A percentile compares a stretch with the other conserved stretches of the same genome.
Evolutionary conservation across 495 filamentous ascomycete species (phyloP).

Genomic region (Hypoxylon cercidicola): DNA sequence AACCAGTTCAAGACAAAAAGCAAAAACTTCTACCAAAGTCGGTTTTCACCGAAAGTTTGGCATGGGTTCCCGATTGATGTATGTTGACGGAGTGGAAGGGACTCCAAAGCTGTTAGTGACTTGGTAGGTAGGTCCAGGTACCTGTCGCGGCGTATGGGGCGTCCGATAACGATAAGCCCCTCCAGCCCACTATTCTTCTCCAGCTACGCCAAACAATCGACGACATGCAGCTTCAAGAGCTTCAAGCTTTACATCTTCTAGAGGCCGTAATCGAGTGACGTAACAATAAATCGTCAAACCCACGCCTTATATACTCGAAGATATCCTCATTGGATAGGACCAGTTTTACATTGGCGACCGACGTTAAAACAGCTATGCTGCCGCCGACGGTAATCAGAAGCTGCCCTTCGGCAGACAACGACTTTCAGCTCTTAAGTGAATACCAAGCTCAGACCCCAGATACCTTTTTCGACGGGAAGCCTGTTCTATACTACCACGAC

Average conservation of each 20-base stretch:
- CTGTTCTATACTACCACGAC: constrained; percentile 81
- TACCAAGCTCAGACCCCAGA: constrained; percentile 87
- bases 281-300: no score
- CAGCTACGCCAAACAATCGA: neutral
- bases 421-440: constrained; percentile 77
- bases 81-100: no score
- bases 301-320: neutral
- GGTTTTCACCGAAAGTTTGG: no score
- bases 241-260: constrained; percentile 3
- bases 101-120: no score
- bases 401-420: constrained; percentile 51
- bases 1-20: neutral
- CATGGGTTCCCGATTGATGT: no score
- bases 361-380: constrained; percentile 39
- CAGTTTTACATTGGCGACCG: no score
- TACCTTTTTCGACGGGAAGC: constrained; percentile 81
- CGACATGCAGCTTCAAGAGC: neutral
- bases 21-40: no score
- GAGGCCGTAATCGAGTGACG: neutral
- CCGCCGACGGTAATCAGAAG: constrained; percentile 54
- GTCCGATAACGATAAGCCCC: constrained; percentile 25
- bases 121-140: no score
- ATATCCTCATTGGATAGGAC: neutral
- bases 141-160: neutral
- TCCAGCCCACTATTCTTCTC: constrained; percentile 21